Conservation (phyloP, 352 stramenopile genomes). For the Elongisporangium anandrum region DNA sequence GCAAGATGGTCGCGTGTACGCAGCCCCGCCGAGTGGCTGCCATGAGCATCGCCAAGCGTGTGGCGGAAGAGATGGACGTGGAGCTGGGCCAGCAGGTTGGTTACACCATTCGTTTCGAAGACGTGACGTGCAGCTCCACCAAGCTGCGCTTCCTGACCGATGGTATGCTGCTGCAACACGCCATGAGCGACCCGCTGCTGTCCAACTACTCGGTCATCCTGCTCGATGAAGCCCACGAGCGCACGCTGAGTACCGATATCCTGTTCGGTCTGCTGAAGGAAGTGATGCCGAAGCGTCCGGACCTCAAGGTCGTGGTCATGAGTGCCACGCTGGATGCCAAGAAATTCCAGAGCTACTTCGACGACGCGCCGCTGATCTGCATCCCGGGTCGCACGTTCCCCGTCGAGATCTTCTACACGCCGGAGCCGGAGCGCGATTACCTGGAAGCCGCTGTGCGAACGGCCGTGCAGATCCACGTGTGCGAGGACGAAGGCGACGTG, state of each 20-base stretch:
- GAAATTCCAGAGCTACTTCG: conserved; percentile 96
- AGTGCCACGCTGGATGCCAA: conserved; percentile 97
- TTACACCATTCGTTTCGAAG: conserved; percentile 99
- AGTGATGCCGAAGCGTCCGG: conserved; percentile 89
- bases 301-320: conserved; percentile 99
- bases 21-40: conserved; percentile 98
- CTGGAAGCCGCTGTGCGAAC: conserved; percentile 90
- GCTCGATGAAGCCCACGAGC: conserved; percentile 97
- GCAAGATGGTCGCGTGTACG: conserved; percentile 93
- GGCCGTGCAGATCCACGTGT: conserved; percentile 96
- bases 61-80: conserved; percentile 99
- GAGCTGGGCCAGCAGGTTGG: conserved; percentile 96
- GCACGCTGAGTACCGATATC: conserved; percentile 96
- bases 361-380: conserved; percentile 87
- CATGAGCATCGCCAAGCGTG: conserved; percentile 96
- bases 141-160: conserved; percentile 81
- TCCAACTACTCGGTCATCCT: conserved; percentile 96
- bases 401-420: conserved; percentile 98
- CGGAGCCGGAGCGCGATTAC: conserved; percentile 97
- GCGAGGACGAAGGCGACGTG: conserved; percentile 96
- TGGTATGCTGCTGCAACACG: conserved; percentile 97
- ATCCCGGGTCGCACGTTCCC: conserved; percentile 97
- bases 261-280: conserved; percentile 98
- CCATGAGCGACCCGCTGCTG: conserved; percentile 95
- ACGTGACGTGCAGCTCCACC: conserved; percentile 88